Percentiles rank a stretch among this genome's conserved stretches.
These are phyloP conservation scores for Apiospora malaysiana DNA, from an alignment of 2,329 filamentous ascomycete genomes.

Conservation along the genomic window DNA sequence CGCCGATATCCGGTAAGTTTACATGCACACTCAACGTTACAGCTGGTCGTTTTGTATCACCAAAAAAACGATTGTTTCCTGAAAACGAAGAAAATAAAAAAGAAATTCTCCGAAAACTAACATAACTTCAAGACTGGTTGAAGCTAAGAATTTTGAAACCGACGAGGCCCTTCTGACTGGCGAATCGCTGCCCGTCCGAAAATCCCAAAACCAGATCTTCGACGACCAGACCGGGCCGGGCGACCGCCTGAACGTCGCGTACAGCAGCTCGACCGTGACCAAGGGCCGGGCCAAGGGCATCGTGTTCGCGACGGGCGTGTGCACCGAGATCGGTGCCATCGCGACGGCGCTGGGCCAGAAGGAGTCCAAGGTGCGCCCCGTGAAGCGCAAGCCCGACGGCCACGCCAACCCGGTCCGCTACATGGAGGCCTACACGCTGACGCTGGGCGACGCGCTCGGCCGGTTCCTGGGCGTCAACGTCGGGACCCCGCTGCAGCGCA, in stretches of 20 bases:
- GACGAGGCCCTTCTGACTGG: slow-evolving; percentile 69
- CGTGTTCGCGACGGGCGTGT: slow-evolving; percentile 65
- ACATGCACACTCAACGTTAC: neutral
- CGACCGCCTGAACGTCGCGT: slow-evolving; percentile 68
- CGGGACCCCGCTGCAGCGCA: slow-evolving; percentile 73
- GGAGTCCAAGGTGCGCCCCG: slow-evolving; percentile 55
- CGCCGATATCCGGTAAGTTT: slow-evolving; percentile 44
- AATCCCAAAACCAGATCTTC: slow-evolving; percentile 56
- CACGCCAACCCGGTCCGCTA: slow-evolving; percentile 53
- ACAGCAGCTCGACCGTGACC: slow-evolving; percentile 66
- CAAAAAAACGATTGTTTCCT: neutral
- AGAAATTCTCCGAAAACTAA: neutral
- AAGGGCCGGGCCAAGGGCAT: slow-evolving; percentile 66
- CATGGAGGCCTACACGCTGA: slow-evolving; percentile 52
- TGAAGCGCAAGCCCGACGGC: slow-evolving; percentile 57
- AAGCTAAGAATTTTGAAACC: slow-evolving; percentile 62
- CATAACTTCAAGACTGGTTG: slow-evolving; percentile 44
- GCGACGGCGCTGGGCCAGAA: slow-evolving; percentile 64
- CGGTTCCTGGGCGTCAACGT: slow-evolving; percentile 71
- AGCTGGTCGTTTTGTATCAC: neutral
- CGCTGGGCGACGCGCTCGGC: slow-evolving; percentile 62
- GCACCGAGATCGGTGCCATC: slow-evolving; percentile 69
- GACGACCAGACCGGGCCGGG: slow-evolving; percentile 60
- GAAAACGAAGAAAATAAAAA: no score
- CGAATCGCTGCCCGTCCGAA: slow-evolving; percentile 64